Base-by-base conservation (phyloP, 2,329 filamentous ascomycete genomes). In the Cercospora sesami region DNA sequence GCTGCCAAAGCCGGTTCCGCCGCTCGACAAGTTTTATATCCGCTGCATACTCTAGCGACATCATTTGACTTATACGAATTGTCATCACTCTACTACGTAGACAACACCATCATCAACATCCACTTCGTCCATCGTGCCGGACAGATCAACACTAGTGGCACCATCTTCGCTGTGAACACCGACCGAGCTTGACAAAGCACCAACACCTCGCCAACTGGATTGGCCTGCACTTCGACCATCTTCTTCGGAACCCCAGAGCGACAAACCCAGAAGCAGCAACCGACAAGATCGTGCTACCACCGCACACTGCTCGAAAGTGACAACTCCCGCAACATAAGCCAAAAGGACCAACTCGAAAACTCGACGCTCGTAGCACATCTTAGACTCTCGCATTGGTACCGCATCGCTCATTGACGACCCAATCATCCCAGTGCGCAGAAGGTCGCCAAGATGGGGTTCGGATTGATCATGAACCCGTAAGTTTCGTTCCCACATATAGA, bases 391-490 rank as follows among this genome's bases (percentile, higher is more conserved):
- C 26, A 51, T 26, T 21, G 9, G 9, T 12, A 16, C 12, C 45
- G 21, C 45, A 51, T 14, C 18, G 18, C 45, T 51, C 18, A 23
- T 23, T 23, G 45, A 51, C 45, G 45, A 51, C 4, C 18, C 12
- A 23, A 21, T 12, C 16, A 51, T 23, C 45, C 7, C 30, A 21
- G 30, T 23, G n/a, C 30, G 57, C 14, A 31, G 8, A 39, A 18
- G 9, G 21, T 7, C 23, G 26, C 14, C 59, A 61, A 61, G 31
- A 61, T 61, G 59, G 59, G 59, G 18, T n/a, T 61, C n/a, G 18
- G 18, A 28, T 6, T 16, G 18, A 51, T 53, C 39, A 31, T 60
- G 31, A 65, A 60, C 36, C 55, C 63, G 63, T 65, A 65, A 31
- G 63, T 60, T 48, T 6, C n/a, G 18, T 7, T 28, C 39, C n/a